Base-by-base conservation (phyloP, 108 stramenopile genomes). In the Heterococcus sp. region DNA sequence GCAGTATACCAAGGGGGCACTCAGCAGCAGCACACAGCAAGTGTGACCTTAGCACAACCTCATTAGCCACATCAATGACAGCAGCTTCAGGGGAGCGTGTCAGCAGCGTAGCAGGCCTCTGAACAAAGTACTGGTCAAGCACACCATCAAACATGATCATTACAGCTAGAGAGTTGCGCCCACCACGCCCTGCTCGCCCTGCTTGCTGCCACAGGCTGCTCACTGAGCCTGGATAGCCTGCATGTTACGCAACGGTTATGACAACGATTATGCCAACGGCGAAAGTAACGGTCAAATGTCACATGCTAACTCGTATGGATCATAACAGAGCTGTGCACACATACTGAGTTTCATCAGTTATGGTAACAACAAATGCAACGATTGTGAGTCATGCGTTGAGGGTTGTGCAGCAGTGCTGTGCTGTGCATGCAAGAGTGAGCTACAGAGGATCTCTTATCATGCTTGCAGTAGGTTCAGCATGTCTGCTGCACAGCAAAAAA, bases 131-230 rank as follows among this genome's bases (percentile, higher is more conserved):
- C 66, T 97, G 95, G 36, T 97, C 96, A 5, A 92, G 75, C 31
- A 95, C 94, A 27, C 66, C 68, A 66, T 90, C 90, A 80, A 94
- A 97, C 28, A 92, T 91, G 35, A 98, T 87, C 78, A 96, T 87
- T 27, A 98, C 89, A 2, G 95, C 87, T 58, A 92, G 75, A 2
- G 93, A 95, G 66, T 87, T 65, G 69, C 37, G 36, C 66, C 88
- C 93, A 11, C 91, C 92, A 2, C 97, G 90, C 3, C 97, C 97
- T 2, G 97, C 94, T 38, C 97, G 85, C n/a, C 97, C 97, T 26
- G 94, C 89, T 75, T 97, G 96, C 78, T 97, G 97, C 77, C 84
- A 75, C 36, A 87, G 64, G 76, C 80, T 82, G 21, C 28, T 30
- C 14, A 11, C 68, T 69, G 11, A 28, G n/a, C 65, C 29, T 38